Conservation (phyloP, 306 rosid species). For the Citrullus colocynthis region DNA sequence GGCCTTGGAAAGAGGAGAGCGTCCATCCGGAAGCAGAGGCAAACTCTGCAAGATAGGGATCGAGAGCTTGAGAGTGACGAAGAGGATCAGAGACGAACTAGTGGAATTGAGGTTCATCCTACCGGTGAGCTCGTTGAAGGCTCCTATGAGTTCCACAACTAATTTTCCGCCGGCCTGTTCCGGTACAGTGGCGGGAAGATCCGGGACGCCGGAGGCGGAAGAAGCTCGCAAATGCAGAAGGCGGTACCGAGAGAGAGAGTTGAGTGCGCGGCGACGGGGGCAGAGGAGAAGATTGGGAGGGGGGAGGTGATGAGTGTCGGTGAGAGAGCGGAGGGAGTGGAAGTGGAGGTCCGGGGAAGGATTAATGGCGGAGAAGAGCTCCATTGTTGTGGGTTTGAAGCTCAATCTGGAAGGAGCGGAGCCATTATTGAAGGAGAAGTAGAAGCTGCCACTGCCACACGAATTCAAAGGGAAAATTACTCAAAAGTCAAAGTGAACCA, state of each 20-base stretch:
- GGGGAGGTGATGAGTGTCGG: neutral
- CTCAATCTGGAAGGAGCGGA: neutral
- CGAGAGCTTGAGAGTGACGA: constrained; percentile 71
- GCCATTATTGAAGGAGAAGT: neutral
- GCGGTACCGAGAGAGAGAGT: neutral
- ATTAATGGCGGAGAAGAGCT: neutral
- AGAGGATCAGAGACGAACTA: constrained; percentile 51
- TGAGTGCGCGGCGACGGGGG: neutral
- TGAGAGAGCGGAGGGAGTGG: neutral
- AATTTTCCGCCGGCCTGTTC: constrained; percentile 62
- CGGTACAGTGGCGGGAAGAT: constrained; percentile 9
- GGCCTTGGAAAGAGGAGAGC: constrained; percentile 70
- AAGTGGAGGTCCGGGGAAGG: constrained; percentile 1
- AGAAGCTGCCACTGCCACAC: neutral
- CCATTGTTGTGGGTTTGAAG: neutral
- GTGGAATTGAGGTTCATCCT: constrained; percentile 47
- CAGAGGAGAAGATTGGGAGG: neutral
- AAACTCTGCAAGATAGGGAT: constrained; percentile 49
- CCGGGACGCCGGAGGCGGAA: neutral
- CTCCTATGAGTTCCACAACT: constrained; percentile 89
- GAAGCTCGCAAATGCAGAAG: constrained; percentile 1
- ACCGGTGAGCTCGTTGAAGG: constrained; percentile 65
- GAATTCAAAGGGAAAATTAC: neutral
- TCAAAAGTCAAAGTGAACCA: no score
- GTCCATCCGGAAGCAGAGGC: constrained; percentile 57